phyloP scores from a whole-genome alignment of 805 yeast genomes.

The Yamadazyma kitorensis region DNA sequence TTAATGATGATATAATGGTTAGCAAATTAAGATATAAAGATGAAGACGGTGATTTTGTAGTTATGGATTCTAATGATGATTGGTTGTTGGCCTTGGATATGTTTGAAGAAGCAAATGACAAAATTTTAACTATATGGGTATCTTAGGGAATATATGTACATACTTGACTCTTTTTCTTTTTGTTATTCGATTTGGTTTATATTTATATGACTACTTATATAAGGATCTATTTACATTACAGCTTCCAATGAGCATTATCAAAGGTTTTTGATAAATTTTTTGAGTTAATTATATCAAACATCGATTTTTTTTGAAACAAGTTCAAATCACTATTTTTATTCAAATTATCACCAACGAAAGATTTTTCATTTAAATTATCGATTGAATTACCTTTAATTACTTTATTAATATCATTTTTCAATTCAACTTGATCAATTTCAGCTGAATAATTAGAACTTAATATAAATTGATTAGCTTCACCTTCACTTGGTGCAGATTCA shows the following conservation, averaged over 20 bases:
- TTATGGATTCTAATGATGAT: constrained; percentile 82
- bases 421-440: constrained; percentile 19
- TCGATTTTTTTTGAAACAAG: constrained; percentile 23
- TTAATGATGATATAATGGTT: constrained; percentile 51
- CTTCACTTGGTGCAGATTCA: constrained; percentile 17
- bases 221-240: constrained; percentile 8
- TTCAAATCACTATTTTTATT: constrained; percentile 28
- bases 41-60: constrained; percentile 93
- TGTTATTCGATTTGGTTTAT: not conserved
- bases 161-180: not conserved
- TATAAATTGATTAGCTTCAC: constrained; percentile 27
- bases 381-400: constrained; percentile 32
- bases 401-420: constrained; percentile 24
- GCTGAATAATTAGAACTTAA: constrained; percentile 24
- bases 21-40: constrained; percentile 75
- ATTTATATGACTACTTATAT: not conserved
- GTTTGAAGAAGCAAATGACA: constrained; percentile 33
- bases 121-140: constrained; percentile 39
- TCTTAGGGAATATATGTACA: constrained; percentile 15
- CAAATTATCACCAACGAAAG: constrained; percentile 8
- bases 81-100: constrained; percentile 79
- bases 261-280: constrained; percentile 8
- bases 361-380: constrained; percentile 11
- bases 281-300: constrained; percentile 22
- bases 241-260: constrained; percentile 17